These are phyloP conservation scores for Schizophyllum commune DNA, from an alignment of 1,284 basidiomycete species.

Conservation along the genomic window DNA sequence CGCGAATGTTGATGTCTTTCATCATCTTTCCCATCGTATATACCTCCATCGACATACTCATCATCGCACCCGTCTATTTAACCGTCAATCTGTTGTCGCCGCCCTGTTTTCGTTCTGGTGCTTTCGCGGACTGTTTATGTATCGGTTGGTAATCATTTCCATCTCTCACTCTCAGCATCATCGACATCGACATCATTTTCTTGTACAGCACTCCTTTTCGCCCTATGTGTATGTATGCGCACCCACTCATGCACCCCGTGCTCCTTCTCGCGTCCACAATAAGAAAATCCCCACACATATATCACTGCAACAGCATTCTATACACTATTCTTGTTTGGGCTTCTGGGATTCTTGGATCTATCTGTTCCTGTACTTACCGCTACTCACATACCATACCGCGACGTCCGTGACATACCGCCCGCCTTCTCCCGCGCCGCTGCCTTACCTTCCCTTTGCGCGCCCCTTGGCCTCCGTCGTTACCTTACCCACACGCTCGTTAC, in stretches of 20 bases:
- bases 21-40: background rate
- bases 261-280: background rate
- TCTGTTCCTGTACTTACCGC: background rate
- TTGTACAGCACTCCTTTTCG: background rate
- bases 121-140: background rate
- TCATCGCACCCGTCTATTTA: background rate
- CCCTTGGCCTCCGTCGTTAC: background rate
- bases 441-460: background rate
- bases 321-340: background rate
- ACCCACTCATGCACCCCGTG: background rate
- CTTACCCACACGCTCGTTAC: background rate
- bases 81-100: background rate
- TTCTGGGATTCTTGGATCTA: background rate
- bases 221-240: background rate
- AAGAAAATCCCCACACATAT: background rate
- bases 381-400: background rate
- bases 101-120: background rate
- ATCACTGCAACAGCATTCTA: background rate
- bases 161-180: background rate
- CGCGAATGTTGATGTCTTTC: too few relatives aligned
- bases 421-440: background rate
- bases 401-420: background rate
- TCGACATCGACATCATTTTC: background rate
- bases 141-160: background rate
- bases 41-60: background rate